A percentile compares a stretch with the other conserved stretches of the same genome.
Evolutionary conservation across 2,329 filamentous ascomycete species (phyloP).

Genomic region (Cytospora leucostoma): DNA sequence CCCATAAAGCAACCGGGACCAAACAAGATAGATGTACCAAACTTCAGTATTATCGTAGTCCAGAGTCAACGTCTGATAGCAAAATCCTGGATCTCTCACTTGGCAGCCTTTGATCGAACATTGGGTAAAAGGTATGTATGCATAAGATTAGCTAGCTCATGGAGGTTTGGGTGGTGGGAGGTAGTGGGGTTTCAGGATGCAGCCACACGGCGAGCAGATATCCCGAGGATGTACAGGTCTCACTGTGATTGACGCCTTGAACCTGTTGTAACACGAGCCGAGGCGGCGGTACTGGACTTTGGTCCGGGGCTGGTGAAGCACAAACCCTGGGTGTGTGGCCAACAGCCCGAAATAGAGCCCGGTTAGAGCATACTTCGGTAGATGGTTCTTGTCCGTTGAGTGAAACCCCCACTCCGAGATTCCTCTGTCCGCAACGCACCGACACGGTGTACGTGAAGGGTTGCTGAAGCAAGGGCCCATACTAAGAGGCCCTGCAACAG

Average conservation of each 20-base stretch:
- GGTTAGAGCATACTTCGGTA: neutral
- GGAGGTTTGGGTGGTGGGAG: neutral
- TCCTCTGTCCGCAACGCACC: neutral
- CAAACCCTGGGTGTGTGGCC: constrained; percentile 4
- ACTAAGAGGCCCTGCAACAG: neutral
- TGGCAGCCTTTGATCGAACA: neutral
- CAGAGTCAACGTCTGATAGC: neutral
- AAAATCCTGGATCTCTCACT: neutral
- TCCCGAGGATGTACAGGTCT: neutral
- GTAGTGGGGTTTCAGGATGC: constrained; percentile 10
- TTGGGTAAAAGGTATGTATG: neutral
- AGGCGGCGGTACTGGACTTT: constrained; percentile 15
- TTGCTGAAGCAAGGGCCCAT: neutral
- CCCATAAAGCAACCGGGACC: constrained; percentile 5
- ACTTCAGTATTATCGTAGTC: constrained; percentile 4
- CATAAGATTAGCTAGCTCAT: neutral
- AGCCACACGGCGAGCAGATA: neutral
- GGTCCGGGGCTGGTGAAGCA: constrained; percentile 5
- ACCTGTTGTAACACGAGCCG: constrained; percentile 7
- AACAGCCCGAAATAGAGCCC: neutral
- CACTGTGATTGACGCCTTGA: neutral
- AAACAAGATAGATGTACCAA: constrained; percentile 2
- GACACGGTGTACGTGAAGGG: neutral
- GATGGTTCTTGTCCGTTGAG: neutral
- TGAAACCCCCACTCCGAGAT: neutral